These are phyloP conservation scores for Plasmodium gallinaceum DNA, from an alignment of 169 alveolate species.

Conservation along the genomic window DNA sequence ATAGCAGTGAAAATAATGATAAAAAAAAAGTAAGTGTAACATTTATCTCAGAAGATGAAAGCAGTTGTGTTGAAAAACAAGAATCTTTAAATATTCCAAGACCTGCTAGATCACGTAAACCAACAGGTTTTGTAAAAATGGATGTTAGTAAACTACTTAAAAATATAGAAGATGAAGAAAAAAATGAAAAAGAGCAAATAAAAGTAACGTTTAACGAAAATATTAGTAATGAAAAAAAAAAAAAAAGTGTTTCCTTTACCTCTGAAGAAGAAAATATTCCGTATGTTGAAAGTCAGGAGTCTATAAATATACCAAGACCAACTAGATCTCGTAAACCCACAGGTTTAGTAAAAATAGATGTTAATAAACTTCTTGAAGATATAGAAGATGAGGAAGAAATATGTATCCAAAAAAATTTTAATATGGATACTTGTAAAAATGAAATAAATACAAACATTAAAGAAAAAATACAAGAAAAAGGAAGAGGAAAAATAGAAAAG, in stretches of 20 bases:
- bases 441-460: background rate
- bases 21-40: background rate
- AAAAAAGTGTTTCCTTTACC: conserved; percentile 32
- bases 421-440: background rate
- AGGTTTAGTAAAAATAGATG: conserved; percentile 63
- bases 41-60: background rate
- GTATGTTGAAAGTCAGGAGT: background rate
- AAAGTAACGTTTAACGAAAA: background rate
- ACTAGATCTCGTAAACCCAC: conserved; percentile 58
- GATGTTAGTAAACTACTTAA: conserved; percentile 32
- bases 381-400: conserved; percentile 27
- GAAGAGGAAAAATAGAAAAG: background rate
- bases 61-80: background rate
- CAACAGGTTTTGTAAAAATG: conserved; percentile 61
- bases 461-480: background rate
- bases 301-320: conserved; percentile 25
- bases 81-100: conserved; percentile 6
- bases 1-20: background rate
- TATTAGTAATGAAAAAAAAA: conserved; percentile 4
- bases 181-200: background rate
- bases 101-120: conserved; percentile 33
- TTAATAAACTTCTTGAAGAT: conserved; percentile 26
- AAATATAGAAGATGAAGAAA: conserved; percentile 15
- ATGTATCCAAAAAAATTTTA: background rate
- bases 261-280: conserved; percentile 10